These are phyloP conservation scores for Xylaria hypoxylon DNA, from an alignment of 2,329 filamentous ascomycete genomes.

Conservation along the genomic window DNA sequence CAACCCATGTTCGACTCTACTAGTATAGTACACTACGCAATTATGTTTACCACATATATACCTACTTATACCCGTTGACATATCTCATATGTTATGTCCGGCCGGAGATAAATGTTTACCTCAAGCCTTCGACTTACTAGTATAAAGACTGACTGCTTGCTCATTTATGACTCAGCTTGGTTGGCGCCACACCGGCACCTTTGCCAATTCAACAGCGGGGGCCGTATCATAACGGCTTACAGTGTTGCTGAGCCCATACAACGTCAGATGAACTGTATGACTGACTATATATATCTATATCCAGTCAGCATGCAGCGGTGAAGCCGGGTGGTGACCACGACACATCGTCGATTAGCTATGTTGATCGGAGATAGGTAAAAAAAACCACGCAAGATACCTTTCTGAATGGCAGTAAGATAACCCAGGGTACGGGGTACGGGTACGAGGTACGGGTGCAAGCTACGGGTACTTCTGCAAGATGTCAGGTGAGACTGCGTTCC, in stretches of 20 bases:
- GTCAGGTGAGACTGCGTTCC: background rate
- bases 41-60: background rate
- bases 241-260: slow-evolving; percentile 17
- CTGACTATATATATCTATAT: slow-evolving; percentile 13
- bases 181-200: slow-evolving; percentile 8
- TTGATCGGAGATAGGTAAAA: background rate
- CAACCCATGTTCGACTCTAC: background rate
- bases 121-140: background rate
- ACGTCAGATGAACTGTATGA: slow-evolving; percentile 28
- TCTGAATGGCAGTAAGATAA: background rate
- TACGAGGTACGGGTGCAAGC: too few relatives aligned
- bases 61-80: background rate
- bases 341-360: background rate
- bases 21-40: background rate
- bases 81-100: slow-evolving; percentile 18
- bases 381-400: background rate
- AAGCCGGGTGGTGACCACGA: slow-evolving; percentile 12
- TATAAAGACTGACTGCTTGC: slow-evolving; percentile 1
- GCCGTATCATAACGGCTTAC: slow-evolving; percentile 12
- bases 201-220: slow-evolving; percentile 12
- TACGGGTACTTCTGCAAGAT: background rate
- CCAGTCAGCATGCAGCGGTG: slow-evolving; percentile 29
- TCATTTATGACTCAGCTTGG: slow-evolving; percentile 24
- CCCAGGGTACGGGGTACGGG: background rate
- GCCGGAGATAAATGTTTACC: slow-evolving; percentile 16